These are phyloP conservation scores for Graphilbum ipis-grandicollis DNA, from an alignment of 2,329 filamentous ascomycete genomes.

Conservation along the genomic window DNA sequence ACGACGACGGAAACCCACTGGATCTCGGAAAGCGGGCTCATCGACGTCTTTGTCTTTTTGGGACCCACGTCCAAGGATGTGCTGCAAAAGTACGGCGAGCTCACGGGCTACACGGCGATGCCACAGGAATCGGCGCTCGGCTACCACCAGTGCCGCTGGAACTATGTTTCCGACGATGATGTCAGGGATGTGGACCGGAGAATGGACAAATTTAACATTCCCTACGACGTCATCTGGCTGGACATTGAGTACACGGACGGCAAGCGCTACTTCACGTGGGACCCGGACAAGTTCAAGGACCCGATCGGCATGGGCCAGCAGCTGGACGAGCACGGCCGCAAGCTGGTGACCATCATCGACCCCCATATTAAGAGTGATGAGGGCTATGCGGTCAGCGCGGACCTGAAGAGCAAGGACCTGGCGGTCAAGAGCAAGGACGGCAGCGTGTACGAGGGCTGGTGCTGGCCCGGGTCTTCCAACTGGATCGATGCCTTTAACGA, in stretches of 20 bases:
- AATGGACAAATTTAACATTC: conserved; percentile 88
- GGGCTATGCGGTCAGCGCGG: conserved; percentile 58
- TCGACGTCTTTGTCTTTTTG: conserved; percentile 90
- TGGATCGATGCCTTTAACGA: conserved; percentile 96
- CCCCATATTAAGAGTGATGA: conserved; percentile 92
- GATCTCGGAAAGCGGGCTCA: conserved; percentile 80
- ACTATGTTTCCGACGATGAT: conserved; percentile 93
- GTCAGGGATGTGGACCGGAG: conserved; percentile 92
- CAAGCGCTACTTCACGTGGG: conserved; percentile 98
- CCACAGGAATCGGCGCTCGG: conserved; percentile 84
- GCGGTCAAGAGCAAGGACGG: conserved; percentile 82
- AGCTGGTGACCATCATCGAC: conserved; percentile 88
- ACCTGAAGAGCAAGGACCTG: conserved; percentile 69
- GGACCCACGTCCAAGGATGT: conserved; percentile 75
- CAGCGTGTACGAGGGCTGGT: conserved; percentile 88
- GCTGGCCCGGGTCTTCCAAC: conserved; percentile 92
- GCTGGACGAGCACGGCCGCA: conserved; percentile 67
- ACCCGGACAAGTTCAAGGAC: conserved; percentile 71
- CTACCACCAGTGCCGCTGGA: conserved; percentile 98
- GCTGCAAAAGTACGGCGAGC: conserved; percentile 65
- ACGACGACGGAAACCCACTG: conserved; percentile 82
- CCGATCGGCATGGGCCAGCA: conserved; percentile 79
- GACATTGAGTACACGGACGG: conserved; percentile 96
- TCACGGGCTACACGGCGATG: conserved; percentile 82
- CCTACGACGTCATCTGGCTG: conserved; percentile 97